These are phyloP conservation scores for Apiotrichum veenhuisii DNA, from an alignment of 1,284 basidiomycete species.

Conservation along the genomic window DNA sequence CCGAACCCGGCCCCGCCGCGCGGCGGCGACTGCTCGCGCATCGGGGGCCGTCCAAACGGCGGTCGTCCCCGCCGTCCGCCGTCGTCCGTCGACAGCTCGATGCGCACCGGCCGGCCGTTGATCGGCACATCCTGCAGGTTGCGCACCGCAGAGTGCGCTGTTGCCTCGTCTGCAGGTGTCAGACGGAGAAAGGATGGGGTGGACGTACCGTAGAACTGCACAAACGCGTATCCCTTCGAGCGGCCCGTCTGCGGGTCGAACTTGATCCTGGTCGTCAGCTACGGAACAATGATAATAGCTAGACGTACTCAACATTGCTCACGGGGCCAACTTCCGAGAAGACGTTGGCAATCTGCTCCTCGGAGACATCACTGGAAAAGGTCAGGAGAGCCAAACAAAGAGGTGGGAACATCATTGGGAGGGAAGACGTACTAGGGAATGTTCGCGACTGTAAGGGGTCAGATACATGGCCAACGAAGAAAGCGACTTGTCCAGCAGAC, in stretches of 20 bases:
- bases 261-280: constrained; percentile 65
- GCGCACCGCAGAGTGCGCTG: constrained; percentile 75
- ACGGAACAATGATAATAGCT: no score
- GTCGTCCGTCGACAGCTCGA: constrained; percentile 63
- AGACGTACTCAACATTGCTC: constrained; percentile 47
- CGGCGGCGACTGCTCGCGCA: constrained; percentile 17
- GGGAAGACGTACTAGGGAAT: constrained; percentile 42
- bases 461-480: no score
- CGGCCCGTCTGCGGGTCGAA: constrained; percentile 95
- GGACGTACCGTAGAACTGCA: constrained; percentile 83
- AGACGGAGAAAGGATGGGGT: constrained; percentile 1
- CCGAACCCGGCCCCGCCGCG: constrained; percentile 29
- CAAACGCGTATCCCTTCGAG: constrained; percentile 95
- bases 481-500: no score
- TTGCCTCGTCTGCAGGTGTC: constrained; percentile 73
- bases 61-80: constrained; percentile 26
- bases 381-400: not conserved
- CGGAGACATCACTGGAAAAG: constrained; percentile 45
- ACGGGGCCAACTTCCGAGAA: constrained; percentile 54
- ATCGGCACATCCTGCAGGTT: constrained; percentile 79
- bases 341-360: constrained; percentile 49
- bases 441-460: constrained; percentile 32
- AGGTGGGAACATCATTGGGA: not conserved
- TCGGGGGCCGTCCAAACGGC: constrained; percentile 49
- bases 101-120: constrained; percentile 74